These are phyloP conservation scores for Adansonia grandidieri DNA, from an alignment of 441 rosid species.

Conservation along the genomic window DNA sequence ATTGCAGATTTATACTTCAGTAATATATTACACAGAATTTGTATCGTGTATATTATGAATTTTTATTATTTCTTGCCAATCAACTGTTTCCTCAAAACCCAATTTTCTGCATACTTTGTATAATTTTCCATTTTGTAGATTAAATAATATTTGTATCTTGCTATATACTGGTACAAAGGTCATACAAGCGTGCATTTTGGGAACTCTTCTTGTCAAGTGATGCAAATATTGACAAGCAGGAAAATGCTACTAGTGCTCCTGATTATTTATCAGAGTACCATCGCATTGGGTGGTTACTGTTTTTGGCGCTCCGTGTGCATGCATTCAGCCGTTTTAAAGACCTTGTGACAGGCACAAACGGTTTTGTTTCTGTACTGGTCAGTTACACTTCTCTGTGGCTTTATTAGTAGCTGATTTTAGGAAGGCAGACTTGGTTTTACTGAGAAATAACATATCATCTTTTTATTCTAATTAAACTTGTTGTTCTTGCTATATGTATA, in stretches of 20 bases:
- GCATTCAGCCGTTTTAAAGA: conserved; percentile 81
- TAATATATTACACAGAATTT: background rate
- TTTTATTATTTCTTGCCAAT: background rate
- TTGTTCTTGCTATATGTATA: background rate
- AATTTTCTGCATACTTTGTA: background rate
- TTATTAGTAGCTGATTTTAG: conserved; percentile 17
- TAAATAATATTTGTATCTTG: conserved; percentile 17
- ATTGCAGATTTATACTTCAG: background rate
- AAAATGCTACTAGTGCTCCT: conserved; percentile 42
- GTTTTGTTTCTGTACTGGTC: conserved; percentile 85
- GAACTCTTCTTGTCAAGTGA: conserved; percentile 71
- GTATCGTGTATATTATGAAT: background rate
- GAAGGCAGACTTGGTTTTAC: conserved; percentile 8
- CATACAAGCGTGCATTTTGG: conserved; percentile 72
- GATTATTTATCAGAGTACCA: conserved; percentile 54
- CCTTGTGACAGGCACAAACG: conserved; percentile 82
- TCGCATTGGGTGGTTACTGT: conserved; percentile 93
- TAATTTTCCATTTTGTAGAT: conserved; percentile 1
- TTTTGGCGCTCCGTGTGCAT: conserved; percentile 87
- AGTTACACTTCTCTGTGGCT: conserved; percentile 41
- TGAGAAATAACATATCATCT: background rate
- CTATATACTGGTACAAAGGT: conserved; percentile 55
- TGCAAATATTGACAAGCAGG: conserved; percentile 50
- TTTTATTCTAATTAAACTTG: background rate
- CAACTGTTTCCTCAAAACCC: background rate